Conservation (phyloP, 192 early-diverging fungal genomes). For the Backusella tuberculispora region DNA sequence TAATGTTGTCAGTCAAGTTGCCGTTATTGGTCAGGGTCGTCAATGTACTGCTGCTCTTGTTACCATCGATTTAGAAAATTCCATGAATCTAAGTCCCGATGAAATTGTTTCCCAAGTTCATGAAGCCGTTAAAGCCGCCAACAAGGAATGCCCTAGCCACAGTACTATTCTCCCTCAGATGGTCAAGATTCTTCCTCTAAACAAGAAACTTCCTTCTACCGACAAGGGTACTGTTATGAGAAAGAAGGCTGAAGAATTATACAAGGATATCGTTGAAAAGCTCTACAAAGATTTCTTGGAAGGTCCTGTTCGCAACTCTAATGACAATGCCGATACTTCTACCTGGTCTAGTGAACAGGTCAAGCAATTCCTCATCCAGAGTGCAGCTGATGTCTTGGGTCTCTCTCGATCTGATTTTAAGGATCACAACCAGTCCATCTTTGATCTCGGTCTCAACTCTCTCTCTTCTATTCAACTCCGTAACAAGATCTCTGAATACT, state of each 20-base stretch:
- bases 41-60: conserved; percentile 22
- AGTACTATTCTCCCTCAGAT: conserved; percentile 28
- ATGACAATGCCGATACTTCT: background rate
- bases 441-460: conserved; percentile 40
- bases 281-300: conserved; percentile 57
- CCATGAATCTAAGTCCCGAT: background rate
- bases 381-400: conserved; percentile 24
- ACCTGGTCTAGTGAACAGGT: conserved; percentile 1
- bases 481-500: conserved; percentile 24
- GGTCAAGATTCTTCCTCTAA: conserved; percentile 37
- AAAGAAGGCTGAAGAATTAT: conserved; percentile 51
- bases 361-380: conserved; percentile 13
- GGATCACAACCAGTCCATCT: conserved; percentile 21
- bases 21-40: conserved; percentile 25
- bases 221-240: conserved; percentile 39
- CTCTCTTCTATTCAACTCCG: conserved; percentile 29
- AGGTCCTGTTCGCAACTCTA: no score
- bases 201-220: conserved; percentile 20
- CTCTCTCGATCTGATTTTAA: conserved; percentile 14
- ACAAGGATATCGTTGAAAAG: conserved; percentile 51
- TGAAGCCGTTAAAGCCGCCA: conserved; percentile 28
- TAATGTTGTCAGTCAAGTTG: conserved; percentile 23
- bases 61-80: background rate
- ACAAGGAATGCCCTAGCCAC: conserved; percentile 30
- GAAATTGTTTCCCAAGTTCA: conserved; percentile 26